Percentiles rank a stretch among this genome's conserved stretches.
These are phyloP conservation scores for Somion occarium DNA, from an alignment of 1,284 basidiomycete genomes.

Conservation along the genomic window DNA sequence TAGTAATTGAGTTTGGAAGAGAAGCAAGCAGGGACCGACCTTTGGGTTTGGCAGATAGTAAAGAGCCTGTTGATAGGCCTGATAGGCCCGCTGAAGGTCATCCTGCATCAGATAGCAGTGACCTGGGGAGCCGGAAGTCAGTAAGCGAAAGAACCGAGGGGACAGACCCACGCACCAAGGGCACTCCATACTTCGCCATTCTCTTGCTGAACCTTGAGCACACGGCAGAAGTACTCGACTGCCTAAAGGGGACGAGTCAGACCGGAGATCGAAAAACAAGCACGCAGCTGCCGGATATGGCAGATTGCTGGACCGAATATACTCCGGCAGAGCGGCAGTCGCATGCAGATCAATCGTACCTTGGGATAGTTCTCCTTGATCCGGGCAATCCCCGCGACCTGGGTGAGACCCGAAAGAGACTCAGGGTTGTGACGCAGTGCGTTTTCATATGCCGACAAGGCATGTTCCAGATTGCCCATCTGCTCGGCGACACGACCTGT, in stretches of 20 bases:
- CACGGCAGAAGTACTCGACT: conserved; percentile 92
- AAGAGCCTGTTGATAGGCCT: conserved; percentile 97
- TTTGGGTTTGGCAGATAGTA: conserved; percentile 96
- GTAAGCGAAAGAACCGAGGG: conserved; percentile 16
- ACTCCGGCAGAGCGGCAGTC: conserved; percentile 7
- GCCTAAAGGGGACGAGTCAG: conserved; percentile 51
- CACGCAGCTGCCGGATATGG: conserved; percentile 9
- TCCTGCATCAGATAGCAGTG: conserved; percentile 99
- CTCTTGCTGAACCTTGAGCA: conserved; percentile 83
- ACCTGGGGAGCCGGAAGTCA: conserved; percentile 39
- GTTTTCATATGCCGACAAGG: conserved; percentile 85
- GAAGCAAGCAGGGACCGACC: conserved; percentile 33
- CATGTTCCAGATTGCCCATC: conserved; percentile 87
- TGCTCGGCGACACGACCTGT: conserved; percentile 87
- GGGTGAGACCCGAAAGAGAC: conserved; percentile 83
- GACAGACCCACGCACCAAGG: conserved; percentile 53
- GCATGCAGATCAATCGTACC: conserved; percentile 38
- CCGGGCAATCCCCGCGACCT: conserved; percentile 87
- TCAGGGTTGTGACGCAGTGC: conserved; percentile 89
- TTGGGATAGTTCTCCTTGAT: conserved; percentile 85
- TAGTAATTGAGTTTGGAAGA: conserved; percentile 15
- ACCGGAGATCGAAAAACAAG: conserved; percentile 16
- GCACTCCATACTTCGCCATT: conserved; percentile 96
- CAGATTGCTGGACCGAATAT: conserved; percentile 9
- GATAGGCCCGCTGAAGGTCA: conserved; percentile 97